Conservation (phyloP, 331 rosid genomes). For the Telfairia occidentalis region DNA sequence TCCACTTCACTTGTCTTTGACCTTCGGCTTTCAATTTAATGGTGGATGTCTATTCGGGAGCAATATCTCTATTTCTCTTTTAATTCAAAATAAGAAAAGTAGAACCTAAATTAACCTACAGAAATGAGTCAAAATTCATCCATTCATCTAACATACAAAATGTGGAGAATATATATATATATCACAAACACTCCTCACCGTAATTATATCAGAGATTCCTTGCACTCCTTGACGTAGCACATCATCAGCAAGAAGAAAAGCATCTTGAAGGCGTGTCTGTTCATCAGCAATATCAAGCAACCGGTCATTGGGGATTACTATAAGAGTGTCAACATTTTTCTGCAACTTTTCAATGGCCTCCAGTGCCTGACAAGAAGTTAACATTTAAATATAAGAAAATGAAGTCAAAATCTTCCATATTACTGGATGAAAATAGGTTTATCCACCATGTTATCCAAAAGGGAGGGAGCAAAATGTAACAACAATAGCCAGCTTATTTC, state of each 20-base stretch:
- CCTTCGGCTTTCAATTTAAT: background rate
- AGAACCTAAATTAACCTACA: background rate
- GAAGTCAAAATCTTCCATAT: background rate
- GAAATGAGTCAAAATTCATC: background rate
- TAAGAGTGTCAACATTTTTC: constrained; percentile 95
- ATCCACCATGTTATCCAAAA: background rate
- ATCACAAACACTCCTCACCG: constrained; percentile 39
- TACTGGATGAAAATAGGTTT: background rate
- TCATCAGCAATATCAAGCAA: constrained; percentile 96
- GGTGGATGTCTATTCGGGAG: background rate
- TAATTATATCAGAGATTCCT: constrained; percentile 96
- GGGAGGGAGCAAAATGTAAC: background rate
- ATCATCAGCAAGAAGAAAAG: constrained; percentile 93
- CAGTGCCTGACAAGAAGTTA: constrained; percentile 54
- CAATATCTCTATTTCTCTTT: background rate
- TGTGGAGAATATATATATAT: background rate
- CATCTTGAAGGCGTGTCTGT: constrained; percentile 95
- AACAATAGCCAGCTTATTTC: background rate
- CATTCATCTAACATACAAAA: background rate
- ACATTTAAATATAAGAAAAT: background rate
- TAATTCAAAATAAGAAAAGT: background rate
- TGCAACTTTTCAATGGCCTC: constrained; percentile 95
- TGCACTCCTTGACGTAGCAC: constrained; percentile 98
- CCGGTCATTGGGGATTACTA: constrained; percentile 95
- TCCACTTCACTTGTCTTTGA: background rate